A percentile compares a stretch with the other conserved stretches of the same genome.
Evolutionary conservation across 805 yeast genomes (phyloP).

Genomic region (Kodamaea leandrae): DNA sequence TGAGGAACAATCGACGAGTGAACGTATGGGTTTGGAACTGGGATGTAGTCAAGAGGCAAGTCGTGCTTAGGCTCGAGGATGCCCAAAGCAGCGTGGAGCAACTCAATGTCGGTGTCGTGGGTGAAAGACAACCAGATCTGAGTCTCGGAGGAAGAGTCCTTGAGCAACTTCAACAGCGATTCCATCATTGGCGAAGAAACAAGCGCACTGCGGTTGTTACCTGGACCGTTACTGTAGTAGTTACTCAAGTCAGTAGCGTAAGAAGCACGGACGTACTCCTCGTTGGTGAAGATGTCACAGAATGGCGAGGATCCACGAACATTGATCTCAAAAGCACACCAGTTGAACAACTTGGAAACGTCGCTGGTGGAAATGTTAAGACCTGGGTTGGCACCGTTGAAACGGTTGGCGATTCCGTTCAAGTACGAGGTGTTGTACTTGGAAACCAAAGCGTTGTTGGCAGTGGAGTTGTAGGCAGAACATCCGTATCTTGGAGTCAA

Average conservation of each 20-base stretch:
- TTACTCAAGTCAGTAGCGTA: conserved; percentile 58
- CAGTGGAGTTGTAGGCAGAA: conserved; percentile 16
- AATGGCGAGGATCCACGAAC: conserved; percentile 65
- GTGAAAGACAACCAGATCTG: conserved; percentile 68
- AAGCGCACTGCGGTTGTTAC: conserved; percentile 53
- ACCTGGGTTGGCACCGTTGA: conserved; percentile 55
- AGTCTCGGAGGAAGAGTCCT: conserved; percentile 38
- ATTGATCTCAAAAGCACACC: conserved; percentile 76
- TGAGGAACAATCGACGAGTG: conserved; percentile 39
- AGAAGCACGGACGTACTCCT: conserved; percentile 61
- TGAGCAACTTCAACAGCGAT: conserved; percentile 49
- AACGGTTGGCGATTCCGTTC: conserved; percentile 51
- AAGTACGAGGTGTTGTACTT: conserved; percentile 45
- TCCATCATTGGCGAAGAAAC: conserved; percentile 58
- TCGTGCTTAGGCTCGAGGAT: conserved; percentile 42
- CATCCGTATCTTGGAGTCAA: conserved; percentile 29
- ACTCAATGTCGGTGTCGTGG: conserved; percentile 68
- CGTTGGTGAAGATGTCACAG: conserved; percentile 65
- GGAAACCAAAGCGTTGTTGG: conserved; percentile 15
- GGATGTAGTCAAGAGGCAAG: conserved; percentile 46
- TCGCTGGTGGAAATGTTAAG: conserved; percentile 52
- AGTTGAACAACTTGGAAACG: conserved; percentile 49
- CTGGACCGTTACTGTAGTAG: conserved; percentile 65
- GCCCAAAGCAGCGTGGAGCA: conserved; percentile 65
- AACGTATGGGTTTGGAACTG: conserved; percentile 48